A percentile compares a stretch with the other conserved stretches of the same genome.
Evolutionary conservation across 2,329 filamentous ascomycete genomes (phyloP).

Genomic region (Alternaria dauci): DNA sequence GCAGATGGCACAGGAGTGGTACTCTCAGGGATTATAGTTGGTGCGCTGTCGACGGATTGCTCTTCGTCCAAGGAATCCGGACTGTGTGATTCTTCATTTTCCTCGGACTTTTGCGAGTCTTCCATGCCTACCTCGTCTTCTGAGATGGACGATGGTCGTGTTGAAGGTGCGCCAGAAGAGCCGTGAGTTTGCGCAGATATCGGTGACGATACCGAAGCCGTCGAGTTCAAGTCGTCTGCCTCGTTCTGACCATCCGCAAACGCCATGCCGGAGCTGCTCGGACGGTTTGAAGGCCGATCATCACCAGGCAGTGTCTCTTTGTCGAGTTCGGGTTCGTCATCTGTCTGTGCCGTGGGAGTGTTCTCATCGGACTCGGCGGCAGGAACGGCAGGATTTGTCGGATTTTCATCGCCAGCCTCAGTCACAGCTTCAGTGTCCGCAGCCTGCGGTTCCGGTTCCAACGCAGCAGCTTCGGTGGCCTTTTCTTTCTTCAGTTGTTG

Average conservation of each 20-base stretch:
- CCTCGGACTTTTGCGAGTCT: conserved; percentile 26
- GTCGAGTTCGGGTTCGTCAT: conserved; percentile 16
- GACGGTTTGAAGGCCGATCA: conserved; percentile 17
- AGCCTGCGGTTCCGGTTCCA: conserved; percentile 9
- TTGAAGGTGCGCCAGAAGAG: conserved; percentile 49
- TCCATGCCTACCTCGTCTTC: conserved; percentile 44
- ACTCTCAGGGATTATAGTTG: conserved; percentile 47
- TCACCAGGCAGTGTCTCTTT: conserved; percentile 27
- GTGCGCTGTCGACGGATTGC: conserved; percentile 46
- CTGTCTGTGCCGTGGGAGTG: conserved; percentile 2
- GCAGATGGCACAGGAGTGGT: conserved; percentile 35
- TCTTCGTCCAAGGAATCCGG: conserved; percentile 37
- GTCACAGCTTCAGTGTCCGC: conserved; percentile 4
- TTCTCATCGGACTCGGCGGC: conserved; percentile 9
- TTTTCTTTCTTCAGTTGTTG: conserved; percentile 35
- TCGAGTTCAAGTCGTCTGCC: conserved; percentile 46
- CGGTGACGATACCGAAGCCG: conserved; percentile 49
- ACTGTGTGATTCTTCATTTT: conserved; percentile 21
- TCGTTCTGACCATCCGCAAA: conserved; percentile 54
- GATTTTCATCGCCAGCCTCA: neutral
- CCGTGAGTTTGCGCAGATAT: conserved; percentile 51
- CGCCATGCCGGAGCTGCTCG: conserved; percentile 63
- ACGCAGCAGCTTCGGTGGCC: conserved; percentile 19
- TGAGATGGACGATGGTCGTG: conserved; percentile 51
- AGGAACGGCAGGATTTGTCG: neutral